Percentiles rank a stretch among this genome's conserved stretches.
Conservation (phyloP, 805 yeast species). For the Yarrowia bubula region DNA sequence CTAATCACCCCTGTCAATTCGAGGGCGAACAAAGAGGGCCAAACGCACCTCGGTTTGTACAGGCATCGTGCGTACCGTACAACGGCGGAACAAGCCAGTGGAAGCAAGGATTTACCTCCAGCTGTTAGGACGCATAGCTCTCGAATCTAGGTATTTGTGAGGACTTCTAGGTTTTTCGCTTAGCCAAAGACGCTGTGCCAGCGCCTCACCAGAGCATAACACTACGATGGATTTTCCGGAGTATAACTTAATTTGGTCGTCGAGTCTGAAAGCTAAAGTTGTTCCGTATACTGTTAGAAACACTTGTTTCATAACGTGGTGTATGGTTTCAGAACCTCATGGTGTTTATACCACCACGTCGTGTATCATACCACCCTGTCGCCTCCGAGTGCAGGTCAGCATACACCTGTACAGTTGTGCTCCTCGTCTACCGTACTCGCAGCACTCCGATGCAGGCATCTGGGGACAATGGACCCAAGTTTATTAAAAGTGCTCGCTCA, state of each 20-base stretch:
- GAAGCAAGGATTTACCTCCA: too few relatives aligned
- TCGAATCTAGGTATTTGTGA: background rate
- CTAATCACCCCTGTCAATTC: background rate
- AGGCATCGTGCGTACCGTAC: too few relatives aligned
- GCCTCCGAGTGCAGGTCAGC: background rate
- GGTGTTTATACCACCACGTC: too few relatives aligned
- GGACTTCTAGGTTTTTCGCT: slow-evolving; percentile 2
- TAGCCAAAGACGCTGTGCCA: background rate
- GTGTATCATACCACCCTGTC: too few relatives aligned
- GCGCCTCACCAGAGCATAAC: background rate
- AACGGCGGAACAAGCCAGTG: too few relatives aligned
- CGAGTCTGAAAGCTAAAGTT: background rate
- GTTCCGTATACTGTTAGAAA: background rate
- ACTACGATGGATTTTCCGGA: background rate
- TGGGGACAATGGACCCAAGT: background rate
- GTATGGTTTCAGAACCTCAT: background rate
- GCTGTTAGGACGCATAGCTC: too few relatives aligned
- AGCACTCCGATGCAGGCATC: too few relatives aligned
- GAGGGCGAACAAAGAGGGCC: background rate
- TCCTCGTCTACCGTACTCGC: too few relatives aligned
- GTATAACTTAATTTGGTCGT: background rate
- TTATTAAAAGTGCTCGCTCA: background rate
- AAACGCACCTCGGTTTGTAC: too few relatives aligned
- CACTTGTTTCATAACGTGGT: background rate
- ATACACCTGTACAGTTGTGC: background rate